Evolutionary conservation across 192 early-diverging fungal species (phyloP).

Genomic region (Rhizoclosmatium globosum): DNA sequence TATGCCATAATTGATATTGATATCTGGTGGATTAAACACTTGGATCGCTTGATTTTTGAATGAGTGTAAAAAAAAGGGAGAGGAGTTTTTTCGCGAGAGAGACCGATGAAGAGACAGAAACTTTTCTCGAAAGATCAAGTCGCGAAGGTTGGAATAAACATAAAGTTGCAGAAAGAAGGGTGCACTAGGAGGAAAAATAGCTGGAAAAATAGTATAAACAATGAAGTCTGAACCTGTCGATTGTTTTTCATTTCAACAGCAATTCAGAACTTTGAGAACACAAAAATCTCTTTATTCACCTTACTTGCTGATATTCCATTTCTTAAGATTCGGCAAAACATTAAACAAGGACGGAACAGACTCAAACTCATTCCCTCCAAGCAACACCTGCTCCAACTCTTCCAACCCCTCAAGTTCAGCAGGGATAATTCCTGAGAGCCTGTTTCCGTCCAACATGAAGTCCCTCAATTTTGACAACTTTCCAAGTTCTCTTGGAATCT

Average conservation of each 20-base stretch:
- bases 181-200: no score
- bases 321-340: neutral
- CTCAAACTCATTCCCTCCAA: neutral
- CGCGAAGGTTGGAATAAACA: no score
- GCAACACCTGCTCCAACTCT: neutral
- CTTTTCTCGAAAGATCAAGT: no score
- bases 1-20: no score
- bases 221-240: neutral
- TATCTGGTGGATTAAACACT: no score
- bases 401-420: neutral
- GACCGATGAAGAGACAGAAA: no score
- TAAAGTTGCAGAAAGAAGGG: no score
- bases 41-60: no score
- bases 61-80: no score
- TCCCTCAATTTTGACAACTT: neutral
- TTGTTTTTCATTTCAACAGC: neutral
- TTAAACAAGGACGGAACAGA: neutral
- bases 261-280: neutral
- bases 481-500: neutral
- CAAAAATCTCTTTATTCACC: neutral
- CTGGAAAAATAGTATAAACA: no score
- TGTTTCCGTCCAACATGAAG: neutral
- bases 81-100: no score
- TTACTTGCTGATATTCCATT: neutral
- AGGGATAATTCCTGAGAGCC: neutral